These are phyloP conservation scores for Kwoniella europaea DNA, from an alignment of 768 basidiomycete genomes.

Conservation along the genomic window DNA sequence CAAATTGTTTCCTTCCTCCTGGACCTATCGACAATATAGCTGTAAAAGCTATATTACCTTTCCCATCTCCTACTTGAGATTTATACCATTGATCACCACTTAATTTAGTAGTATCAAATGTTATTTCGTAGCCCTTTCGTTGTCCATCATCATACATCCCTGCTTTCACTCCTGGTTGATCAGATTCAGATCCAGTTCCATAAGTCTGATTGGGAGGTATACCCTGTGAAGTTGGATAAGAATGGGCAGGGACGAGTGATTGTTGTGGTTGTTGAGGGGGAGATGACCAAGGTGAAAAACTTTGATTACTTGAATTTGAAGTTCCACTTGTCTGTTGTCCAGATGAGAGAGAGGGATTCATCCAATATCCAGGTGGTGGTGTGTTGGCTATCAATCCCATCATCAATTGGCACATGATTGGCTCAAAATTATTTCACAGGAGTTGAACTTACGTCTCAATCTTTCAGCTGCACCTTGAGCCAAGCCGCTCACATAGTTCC, in stretches of 20 bases:
- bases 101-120: background rate
- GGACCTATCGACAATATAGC: background rate
- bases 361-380: background rate
- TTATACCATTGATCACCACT: background rate
- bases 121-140: background rate
- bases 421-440: too few relatives aligned
- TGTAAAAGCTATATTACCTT: background rate
- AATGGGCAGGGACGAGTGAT: background rate
- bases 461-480: background rate
- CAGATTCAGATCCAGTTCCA: background rate
- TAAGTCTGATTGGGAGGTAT: background rate
- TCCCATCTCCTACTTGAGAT: background rate
- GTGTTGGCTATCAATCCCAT: background rate
- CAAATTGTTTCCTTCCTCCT: background rate
- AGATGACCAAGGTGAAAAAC: background rate
- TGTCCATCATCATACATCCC: background rate
- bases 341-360: background rate
- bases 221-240: background rate
- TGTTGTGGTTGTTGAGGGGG: background rate
- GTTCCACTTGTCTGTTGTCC: background rate
- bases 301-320: background rate
- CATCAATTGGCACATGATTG: background rate
- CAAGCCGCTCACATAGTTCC: background rate
- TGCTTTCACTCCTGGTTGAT: background rate
- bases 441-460: background rate